phyloP scores from a whole-genome alignment of 1,284 basidiomycete genomes.

The Pascua guehoae region DNA sequence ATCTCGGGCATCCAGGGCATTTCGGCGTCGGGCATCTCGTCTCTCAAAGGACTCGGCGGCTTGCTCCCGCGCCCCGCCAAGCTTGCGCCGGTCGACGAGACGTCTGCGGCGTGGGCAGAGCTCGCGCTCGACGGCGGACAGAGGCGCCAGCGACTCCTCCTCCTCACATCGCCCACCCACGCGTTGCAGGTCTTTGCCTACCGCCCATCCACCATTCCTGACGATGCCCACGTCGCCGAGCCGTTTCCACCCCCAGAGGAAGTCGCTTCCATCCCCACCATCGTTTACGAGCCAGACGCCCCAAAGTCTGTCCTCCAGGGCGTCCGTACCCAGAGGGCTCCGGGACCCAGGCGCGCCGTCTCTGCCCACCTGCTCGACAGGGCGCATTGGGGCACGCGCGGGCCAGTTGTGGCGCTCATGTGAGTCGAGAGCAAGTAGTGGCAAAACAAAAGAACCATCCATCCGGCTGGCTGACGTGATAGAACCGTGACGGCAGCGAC shows the following conservation, averaged over 20 bases:
- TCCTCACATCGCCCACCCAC: conserved; percentile 23
- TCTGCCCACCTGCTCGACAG: conserved; percentile 12
- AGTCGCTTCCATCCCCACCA: conserved; percentile 26
- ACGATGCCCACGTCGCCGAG: conserved; percentile 34
- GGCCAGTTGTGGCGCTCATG: conserved; percentile 23
- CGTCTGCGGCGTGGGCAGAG: conserved; percentile 28
- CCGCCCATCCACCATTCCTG: conserved; percentile 21
- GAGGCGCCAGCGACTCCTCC: conserved; percentile 25
- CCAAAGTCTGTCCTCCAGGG: conserved; percentile 2
- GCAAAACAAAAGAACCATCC: too few relatives aligned
- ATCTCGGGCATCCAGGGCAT: conserved; percentile 16
- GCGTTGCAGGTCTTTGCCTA: conserved; percentile 36
- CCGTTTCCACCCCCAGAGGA: conserved; percentile 33
- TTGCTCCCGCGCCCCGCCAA: background rate
- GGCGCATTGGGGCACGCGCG: conserved; percentile 8
- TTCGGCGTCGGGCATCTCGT: conserved; percentile 13
- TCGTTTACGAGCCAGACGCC: conserved; percentile 22
- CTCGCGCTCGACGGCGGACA: conserved; percentile 30
- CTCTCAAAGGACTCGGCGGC: conserved; percentile 24
- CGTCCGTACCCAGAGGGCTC: background rate
- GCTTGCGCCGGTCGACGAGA: conserved; percentile 1
- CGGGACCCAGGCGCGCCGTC: conserved; percentile 3
- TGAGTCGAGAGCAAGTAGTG: conserved; percentile 8
- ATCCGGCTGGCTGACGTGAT: too few relatives aligned
- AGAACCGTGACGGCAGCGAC: too few relatives aligned